Base-by-base conservation (phyloP, 441 rosid species). In the Euphorbia celastroides region DNA sequence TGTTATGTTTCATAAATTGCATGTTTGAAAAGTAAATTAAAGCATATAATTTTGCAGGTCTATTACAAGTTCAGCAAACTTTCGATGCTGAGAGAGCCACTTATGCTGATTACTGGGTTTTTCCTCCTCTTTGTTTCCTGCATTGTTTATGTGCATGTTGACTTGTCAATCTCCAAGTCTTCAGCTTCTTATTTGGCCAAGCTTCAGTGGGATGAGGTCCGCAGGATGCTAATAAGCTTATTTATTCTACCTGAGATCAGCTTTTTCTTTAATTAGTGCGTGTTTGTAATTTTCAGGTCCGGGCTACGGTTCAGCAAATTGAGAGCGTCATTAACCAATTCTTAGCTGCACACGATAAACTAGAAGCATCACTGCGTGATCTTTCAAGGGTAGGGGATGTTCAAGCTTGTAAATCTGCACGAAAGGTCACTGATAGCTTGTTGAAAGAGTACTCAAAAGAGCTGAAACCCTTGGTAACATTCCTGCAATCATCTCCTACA, bases 121-220 rank as follows among this genome's bases (percentile, higher is more conserved):
- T 86, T 88, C 79, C 66, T 77, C 78, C 76, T 92, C 58, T 89
- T 94, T 74, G 74, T 89, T 67, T 74, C 94, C 19, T 88, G 98
- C 78, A 84, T 84, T 52, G 74, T 83, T 17, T 94, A 83, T 52
- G 75, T 81, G 69, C 94, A 83, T 48, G 88, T 84, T 67, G 99
- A 94, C 82, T 70, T 89, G 78, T 86, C 96, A 72, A 89, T 94
- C 79, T 94, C 99, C 70, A 92, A 89, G 82, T 89, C 96, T 30
- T 94, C 98, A 20, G 70, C 97, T 25, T 77, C 97, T 57, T 94
- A 92, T 80, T 71, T 94, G 81, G 94, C 96, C 12, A 94, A 86
- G 78, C 84, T 80, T 56, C 97, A 94, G 70, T 94, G 92, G 97
- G 98, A 94, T 73, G 97, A 94, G 80, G 99, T 89, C 66, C 66